Evolutionary conservation across 2,329 filamentous ascomycete genomes (phyloP).

Genomic region (Neonectria punicea): DNA sequence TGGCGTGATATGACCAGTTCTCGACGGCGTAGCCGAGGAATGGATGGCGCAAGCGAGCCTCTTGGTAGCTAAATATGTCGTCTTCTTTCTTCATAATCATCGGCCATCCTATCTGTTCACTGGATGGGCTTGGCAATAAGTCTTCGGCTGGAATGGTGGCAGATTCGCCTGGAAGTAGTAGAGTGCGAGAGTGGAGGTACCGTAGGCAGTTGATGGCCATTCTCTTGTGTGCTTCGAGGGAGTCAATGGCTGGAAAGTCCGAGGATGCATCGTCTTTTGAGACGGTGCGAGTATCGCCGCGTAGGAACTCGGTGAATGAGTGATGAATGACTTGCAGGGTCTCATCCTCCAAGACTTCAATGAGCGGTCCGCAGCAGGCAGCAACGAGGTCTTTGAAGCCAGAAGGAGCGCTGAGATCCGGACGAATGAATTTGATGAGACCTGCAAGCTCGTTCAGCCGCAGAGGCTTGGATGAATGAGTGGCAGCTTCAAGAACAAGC

Average conservation of each 20-base stretch:
- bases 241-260: conserved; percentile 31
- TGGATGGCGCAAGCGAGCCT: conserved; percentile 32
- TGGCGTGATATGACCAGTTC: conserved; percentile 39
- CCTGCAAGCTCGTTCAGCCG: conserved; percentile 51
- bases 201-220: conserved; percentile 31
- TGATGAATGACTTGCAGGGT: conserved; percentile 59
- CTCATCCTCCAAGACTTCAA: conserved; percentile 58
- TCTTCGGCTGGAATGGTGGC: no score
- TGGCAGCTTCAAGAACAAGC: conserved; percentile 51
- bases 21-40: conserved; percentile 36
- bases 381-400: conserved; percentile 49
- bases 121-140: no score
- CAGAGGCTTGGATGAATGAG: conserved; percentile 52
- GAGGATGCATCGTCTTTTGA: neutral
- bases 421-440: conserved; percentile 39
- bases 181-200: conserved; percentile 33
- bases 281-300: conserved; percentile 36
- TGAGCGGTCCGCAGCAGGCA: conserved; percentile 51
- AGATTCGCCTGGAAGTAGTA: conserved; percentile 24
- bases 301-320: conserved; percentile 59
- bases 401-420: conserved; percentile 20
- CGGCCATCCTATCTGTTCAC: no score
- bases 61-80: conserved; percentile 25
- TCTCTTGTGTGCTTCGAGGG: conserved; percentile 30
- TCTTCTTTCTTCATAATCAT: neutral